Evolutionary conservation across 2,329 filamentous ascomycete genomes (phyloP).

Genomic region (Fusarium staphyleae): DNA sequence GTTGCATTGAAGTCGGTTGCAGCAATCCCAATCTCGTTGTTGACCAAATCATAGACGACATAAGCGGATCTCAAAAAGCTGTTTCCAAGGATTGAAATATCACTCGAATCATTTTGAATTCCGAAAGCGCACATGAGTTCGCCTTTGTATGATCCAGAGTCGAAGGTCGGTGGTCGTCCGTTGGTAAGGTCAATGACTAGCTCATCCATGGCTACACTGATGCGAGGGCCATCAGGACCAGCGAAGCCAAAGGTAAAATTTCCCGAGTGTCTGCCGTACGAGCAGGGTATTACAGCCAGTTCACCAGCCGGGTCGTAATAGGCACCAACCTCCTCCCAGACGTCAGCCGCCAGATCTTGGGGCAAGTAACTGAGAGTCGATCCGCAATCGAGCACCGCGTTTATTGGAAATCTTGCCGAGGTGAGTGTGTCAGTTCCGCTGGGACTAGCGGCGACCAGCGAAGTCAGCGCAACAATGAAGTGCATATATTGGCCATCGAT

Average conservation of each 20-base stretch:
- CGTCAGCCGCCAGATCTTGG: constrained; percentile 60
- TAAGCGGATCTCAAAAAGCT: constrained; percentile 67
- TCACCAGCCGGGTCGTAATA: constrained; percentile 49
- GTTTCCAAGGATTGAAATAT: constrained; percentile 61
- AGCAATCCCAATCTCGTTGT: constrained; percentile 63
- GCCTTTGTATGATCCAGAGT: constrained; percentile 52
- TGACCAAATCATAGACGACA: constrained; percentile 65
- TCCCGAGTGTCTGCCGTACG: constrained; percentile 52
- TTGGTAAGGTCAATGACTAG: constrained; percentile 57
- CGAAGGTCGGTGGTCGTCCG: constrained; percentile 47
- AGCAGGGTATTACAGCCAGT: constrained; percentile 59
- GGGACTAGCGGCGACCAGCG: constrained; percentile 55
- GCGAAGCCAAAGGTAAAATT: constrained; percentile 63
- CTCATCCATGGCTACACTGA: constrained; percentile 63
- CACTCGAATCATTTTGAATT: constrained; percentile 57
- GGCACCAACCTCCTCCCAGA: constrained; percentile 64
- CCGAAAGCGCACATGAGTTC: constrained; percentile 62
- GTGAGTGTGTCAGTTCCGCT: constrained; percentile 58
- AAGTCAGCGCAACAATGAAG: constrained; percentile 58
- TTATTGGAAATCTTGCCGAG: constrained; percentile 54
- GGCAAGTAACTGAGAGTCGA: constrained; percentile 77
- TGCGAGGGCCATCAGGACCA: constrained; percentile 55
- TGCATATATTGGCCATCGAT: constrained; percentile 53
- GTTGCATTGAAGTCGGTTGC: constrained; percentile 64
- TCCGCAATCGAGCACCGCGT: constrained; percentile 76